A percentile compares a stretch with the other conserved stretches of the same genome.
phyloP scores from a whole-genome alignment of 148 eudicot genomes.

The Mesembryanthemum crystallinum region DNA sequence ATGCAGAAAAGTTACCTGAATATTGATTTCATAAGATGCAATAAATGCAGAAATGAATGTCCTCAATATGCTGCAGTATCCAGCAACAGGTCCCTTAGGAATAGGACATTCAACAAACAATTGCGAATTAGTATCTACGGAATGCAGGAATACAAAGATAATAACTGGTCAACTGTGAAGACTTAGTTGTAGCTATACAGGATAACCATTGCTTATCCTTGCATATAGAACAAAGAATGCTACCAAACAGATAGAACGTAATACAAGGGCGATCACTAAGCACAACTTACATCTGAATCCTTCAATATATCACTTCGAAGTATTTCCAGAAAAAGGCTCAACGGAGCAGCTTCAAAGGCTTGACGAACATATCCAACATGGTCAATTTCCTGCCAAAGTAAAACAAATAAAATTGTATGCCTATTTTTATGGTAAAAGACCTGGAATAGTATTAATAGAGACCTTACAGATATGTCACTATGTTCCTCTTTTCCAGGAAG shows the following conservation, averaged over 20 bases:
- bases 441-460: background rate
- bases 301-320: conserved; percentile 68
- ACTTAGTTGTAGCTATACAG: background rate
- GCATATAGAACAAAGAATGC: background rate
- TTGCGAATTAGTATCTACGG: background rate
- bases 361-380: conserved; percentile 87
- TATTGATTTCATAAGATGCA: conserved; percentile 93
- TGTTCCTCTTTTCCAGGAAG: conserved; percentile 66
- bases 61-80: conserved; percentile 80
- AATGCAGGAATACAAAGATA: background rate
- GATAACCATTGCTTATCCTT: background rate
- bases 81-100: conserved; percentile 74
- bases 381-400: conserved; percentile 69
- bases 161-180: background rate
- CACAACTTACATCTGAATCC: conserved; percentile 74
- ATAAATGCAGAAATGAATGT: conserved; percentile 86
- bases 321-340: conserved; percentile 68
- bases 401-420: conserved; percentile 2
- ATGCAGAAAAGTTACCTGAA: conserved; percentile 49
- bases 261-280: background rate
- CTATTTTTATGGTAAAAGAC: conserved; percentile 5
- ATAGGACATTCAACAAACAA: conserved; percentile 10
- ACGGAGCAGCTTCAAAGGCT: conserved; percentile 79
- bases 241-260: background rate
- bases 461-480: conserved; percentile 49